A percentile compares a stretch with the other conserved stretches of the same genome.
phyloP scores from a whole-genome alignment of 495 filamentous ascomycete species.

The Trichoderma gamsii region DNA sequence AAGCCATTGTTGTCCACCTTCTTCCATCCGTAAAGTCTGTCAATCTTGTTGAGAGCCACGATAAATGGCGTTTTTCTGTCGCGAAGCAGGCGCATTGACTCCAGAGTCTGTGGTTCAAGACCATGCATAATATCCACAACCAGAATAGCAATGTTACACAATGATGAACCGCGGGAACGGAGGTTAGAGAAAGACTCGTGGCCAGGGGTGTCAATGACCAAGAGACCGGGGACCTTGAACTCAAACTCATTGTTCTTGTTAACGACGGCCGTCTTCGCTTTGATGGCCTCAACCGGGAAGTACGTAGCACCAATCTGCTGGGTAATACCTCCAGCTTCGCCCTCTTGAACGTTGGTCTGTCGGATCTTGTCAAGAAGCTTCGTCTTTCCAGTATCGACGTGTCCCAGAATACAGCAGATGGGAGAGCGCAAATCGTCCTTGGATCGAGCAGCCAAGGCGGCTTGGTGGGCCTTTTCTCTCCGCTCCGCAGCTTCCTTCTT shows the following conservation, averaged over 20 bases:
- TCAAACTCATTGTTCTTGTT: conserved; percentile 87
- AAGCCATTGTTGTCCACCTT: conserved; percentile 98
- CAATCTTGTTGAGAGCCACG: conserved; percentile 98
- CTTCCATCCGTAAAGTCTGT: conserved; percentile 98
- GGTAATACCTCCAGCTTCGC: conserved; percentile 98
- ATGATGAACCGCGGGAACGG: conserved; percentile 88
- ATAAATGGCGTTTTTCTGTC: conserved; percentile 97
- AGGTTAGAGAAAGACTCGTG: conserved; percentile 99
- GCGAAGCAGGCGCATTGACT: conserved; percentile 90
- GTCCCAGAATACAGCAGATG: conserved; percentile 98
- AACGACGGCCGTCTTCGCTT: conserved; percentile 85
- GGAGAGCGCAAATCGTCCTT: conserved; percentile 93
- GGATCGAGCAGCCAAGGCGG: conserved; percentile 83
- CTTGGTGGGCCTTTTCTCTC: conserved; percentile 81
- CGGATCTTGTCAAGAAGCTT: conserved; percentile 98
- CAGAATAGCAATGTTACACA: conserved; percentile 98
- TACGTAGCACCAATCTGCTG: conserved; percentile 99
- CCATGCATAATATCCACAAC: conserved; percentile 99
- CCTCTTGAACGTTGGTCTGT: conserved; percentile 98
- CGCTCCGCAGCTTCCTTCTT: conserved; percentile 91
- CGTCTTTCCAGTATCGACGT: conserved; percentile 99
- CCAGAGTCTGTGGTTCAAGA: conserved; percentile 93
- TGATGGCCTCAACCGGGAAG: conserved; percentile 92
- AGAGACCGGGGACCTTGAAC: conserved; percentile 94
- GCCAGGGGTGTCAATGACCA: conserved; percentile 98